phyloP scores from a whole-genome alignment of 306 rosid genomes.

The Cucumis hystrix region DNA sequence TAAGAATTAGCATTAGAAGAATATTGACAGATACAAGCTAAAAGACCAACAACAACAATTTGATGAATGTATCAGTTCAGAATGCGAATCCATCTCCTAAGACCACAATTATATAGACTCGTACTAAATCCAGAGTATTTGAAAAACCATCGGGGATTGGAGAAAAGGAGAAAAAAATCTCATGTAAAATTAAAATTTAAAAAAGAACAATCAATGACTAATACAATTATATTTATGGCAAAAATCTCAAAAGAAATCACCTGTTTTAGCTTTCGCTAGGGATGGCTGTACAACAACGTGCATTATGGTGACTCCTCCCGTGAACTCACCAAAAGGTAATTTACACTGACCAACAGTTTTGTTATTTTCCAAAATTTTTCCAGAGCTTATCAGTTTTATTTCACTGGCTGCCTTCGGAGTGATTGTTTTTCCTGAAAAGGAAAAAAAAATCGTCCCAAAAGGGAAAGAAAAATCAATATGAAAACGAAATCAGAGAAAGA shows the following conservation, averaged over 20 bases:
- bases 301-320: conserved; percentile 57
- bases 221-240: background rate
- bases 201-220: background rate
- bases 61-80: background rate
- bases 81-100: background rate
- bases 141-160: background rate
- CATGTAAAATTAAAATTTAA: background rate
- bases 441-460: background rate
- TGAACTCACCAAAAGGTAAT: conserved; percentile 61
- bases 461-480: background rate
- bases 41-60: background rate
- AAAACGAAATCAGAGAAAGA: background rate
- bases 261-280: conserved; percentile 57
- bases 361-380: conserved; percentile 94
- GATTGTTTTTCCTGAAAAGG: conserved; percentile 52
- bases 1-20: background rate
- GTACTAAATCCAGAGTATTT: background rate
- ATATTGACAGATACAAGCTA: background rate
- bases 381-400: conserved; percentile 82
- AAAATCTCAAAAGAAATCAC: conserved; percentile 27
- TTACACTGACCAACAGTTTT: conserved; percentile 90
- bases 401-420: conserved; percentile 90
- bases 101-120: background rate
- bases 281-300: conserved; percentile 74
- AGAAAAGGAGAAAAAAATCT: background rate